phyloP scores from a whole-genome alignment of 2,329 filamentous ascomycete genomes.

The Penicillium olsonii region DNA sequence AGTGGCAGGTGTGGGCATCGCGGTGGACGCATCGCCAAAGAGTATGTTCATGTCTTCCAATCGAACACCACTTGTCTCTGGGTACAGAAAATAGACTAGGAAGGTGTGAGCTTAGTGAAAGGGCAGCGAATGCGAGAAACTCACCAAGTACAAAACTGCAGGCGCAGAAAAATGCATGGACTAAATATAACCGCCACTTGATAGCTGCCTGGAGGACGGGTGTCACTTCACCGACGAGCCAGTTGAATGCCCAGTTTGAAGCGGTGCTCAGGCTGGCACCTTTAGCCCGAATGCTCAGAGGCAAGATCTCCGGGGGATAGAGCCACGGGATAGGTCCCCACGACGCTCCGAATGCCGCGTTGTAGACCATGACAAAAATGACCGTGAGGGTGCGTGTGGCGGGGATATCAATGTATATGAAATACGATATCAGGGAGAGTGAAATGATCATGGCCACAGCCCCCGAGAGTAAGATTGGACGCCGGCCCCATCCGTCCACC shows the following conservation, averaged over 20 bases:
- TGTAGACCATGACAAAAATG: conserved; percentile 96
- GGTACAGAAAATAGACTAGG: conserved; percentile 95
- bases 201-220: conserved; percentile 91
- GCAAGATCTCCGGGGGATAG: conserved; percentile 97
- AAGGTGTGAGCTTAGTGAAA: not conserved
- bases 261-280: conserved; percentile 95
- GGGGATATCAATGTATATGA: conserved; percentile 80
- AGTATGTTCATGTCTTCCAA: conserved; percentile 95
- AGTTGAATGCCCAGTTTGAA: conserved; percentile 98
- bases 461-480: conserved; percentile 84
- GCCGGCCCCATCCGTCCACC: conserved; percentile 87
- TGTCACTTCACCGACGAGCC: conserved; percentile 93
- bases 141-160: conserved; percentile 91
- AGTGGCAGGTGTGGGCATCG: conserved; percentile 75
- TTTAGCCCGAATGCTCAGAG: conserved; percentile 94
- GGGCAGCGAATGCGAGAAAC: conserved; percentile 19
- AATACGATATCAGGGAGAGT: conserved; percentile 88
- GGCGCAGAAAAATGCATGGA: conserved; percentile 96
- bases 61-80: conserved; percentile 91
- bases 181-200: conserved; percentile 87
- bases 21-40: conserved; percentile 89
- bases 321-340: conserved; percentile 99
- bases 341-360: conserved; percentile 93
- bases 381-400: conserved; percentile 83
- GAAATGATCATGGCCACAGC: conserved; percentile 87